Evolutionary conservation across 345 rosid genomes (phyloP).

Genomic region (Sisymbrium irio): DNA sequence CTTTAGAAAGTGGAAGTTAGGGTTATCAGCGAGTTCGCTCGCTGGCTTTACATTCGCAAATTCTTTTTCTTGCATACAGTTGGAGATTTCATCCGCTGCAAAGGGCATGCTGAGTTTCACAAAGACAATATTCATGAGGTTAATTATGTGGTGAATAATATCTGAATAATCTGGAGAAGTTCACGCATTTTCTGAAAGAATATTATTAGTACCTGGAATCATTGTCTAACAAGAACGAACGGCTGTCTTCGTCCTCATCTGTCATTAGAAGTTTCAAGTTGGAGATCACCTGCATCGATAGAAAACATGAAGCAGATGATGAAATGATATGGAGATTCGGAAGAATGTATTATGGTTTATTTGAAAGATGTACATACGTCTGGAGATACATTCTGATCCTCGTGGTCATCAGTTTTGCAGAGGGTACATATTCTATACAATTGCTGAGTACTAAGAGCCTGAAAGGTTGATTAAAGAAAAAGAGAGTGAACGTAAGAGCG

Average conservation of each 20-base stretch:
- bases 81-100: constrained; percentile 69
- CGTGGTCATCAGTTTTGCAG: constrained; percentile 61
- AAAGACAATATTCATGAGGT: constrained; percentile 5
- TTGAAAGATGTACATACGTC: constrained; percentile 45
- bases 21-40: constrained; percentile 60
- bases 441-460: constrained; percentile 88
- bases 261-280: constrained; percentile 76
- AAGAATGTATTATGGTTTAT: background rate
- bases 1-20: constrained; percentile 72
- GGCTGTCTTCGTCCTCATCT: constrained; percentile 60
- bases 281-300: constrained; percentile 62
- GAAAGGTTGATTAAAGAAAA: constrained; percentile 15
- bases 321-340: background rate
- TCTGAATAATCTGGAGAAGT: background rate
- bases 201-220: constrained; percentile 53
- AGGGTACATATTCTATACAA: constrained; percentile 76
- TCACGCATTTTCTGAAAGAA: background rate
- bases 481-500: constrained; percentile 5
- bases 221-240: constrained; percentile 70
- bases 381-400: constrained; percentile 60
- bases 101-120: constrained; percentile 65
- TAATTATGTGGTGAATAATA: background rate
- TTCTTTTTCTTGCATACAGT: constrained; percentile 54
- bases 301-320: background rate
- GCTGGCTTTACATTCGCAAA: constrained; percentile 63